Conservation (phyloP, 768 basidiomycete species). For the Podaxis mareebaensis region DNA sequence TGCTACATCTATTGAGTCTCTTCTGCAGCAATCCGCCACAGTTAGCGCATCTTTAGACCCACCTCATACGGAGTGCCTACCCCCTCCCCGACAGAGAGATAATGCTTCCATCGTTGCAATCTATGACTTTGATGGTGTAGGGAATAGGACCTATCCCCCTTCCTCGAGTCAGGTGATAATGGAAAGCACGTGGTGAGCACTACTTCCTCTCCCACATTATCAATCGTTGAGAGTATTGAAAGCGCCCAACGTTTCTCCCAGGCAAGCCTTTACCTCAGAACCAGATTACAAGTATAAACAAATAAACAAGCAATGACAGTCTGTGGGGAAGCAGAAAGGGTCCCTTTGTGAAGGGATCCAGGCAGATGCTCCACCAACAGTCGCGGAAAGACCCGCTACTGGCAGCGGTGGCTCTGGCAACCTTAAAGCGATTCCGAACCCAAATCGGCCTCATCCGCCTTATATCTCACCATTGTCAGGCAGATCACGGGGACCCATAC, state of each 20-base stretch:
- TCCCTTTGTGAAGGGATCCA: conserved; percentile 66
- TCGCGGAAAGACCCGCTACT: not conserved
- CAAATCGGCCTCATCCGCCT: conserved; percentile 20
- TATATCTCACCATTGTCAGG: conserved; percentile 18
- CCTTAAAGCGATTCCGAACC: conserved; percentile 13
- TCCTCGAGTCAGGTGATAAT: too few species aligned
- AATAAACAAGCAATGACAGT: conserved; percentile 44
- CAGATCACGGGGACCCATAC: conserved; percentile 15
- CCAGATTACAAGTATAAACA: conserved; percentile 22
- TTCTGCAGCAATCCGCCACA: conserved; percentile 1
- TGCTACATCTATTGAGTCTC: not conserved
- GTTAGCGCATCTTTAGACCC: not conserved
- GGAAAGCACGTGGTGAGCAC: not conserved
- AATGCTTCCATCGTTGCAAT: not conserved
- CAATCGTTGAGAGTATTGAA: not conserved
- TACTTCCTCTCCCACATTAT: not conserved
- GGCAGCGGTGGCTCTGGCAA: too few species aligned
- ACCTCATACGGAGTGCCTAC: too few species aligned
- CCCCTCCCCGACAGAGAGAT: not conserved
- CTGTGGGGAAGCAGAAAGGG: conserved; percentile 77
- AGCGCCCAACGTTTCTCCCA: not conserved
- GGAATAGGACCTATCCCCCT: not conserved
- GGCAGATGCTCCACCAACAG: conserved; percentile 60
- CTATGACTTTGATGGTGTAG: not conserved
- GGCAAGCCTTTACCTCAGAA: conserved; percentile 16